Evolutionary conservation across 768 basidiomycete genomes (phyloP).

Genomic region (Russula griseocarnosa): DNA sequence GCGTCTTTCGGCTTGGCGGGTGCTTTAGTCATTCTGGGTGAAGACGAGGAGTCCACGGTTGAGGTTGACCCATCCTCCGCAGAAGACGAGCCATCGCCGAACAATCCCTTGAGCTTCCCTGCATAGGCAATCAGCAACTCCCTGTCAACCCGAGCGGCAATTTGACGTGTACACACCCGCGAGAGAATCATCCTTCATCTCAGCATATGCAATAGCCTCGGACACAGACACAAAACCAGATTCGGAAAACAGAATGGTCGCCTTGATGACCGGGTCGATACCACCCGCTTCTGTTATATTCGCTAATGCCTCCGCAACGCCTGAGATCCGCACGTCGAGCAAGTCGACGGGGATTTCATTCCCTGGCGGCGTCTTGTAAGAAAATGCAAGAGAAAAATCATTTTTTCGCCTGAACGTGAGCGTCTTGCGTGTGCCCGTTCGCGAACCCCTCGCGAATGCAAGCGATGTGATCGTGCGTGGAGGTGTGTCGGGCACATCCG

Average conservation of each 20-base stretch:
- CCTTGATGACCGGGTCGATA: conserved; percentile 79
- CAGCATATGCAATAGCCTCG: conserved; percentile 74
- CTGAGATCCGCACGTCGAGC: conserved; percentile 65
- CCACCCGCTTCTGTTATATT: conserved; percentile 84
- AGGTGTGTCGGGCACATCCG: conserved; percentile 37
- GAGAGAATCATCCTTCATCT: conserved; percentile 76
- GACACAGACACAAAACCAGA: conserved; percentile 81
- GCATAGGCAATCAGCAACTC: conserved; percentile 17
- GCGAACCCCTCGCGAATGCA: conserved; percentile 76
- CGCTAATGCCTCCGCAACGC: conserved; percentile 68
- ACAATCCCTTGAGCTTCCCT: conserved; percentile 87
- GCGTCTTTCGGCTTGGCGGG: conserved; percentile 44
- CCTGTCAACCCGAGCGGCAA: background rate
- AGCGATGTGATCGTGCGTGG: conserved; percentile 69
- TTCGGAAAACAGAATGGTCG: conserved; percentile 77
- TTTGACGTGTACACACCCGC: conserved; percentile 46
- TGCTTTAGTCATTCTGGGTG: conserved; percentile 31
- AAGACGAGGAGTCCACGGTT: conserved; percentile 36
- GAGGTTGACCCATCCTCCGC: conserved; percentile 36
- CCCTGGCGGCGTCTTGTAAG: conserved; percentile 64
- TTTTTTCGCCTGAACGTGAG: conserved; percentile 80
- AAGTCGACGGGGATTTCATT: conserved; percentile 71
- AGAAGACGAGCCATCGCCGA: conserved; percentile 53
- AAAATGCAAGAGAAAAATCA: conserved; percentile 74
- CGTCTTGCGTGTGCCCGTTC: conserved; percentile 78